Evolutionary conservation across 2,329 filamentous ascomycete species (phyloP).

Genomic region (Tolypocladium paradoxum): DNA sequence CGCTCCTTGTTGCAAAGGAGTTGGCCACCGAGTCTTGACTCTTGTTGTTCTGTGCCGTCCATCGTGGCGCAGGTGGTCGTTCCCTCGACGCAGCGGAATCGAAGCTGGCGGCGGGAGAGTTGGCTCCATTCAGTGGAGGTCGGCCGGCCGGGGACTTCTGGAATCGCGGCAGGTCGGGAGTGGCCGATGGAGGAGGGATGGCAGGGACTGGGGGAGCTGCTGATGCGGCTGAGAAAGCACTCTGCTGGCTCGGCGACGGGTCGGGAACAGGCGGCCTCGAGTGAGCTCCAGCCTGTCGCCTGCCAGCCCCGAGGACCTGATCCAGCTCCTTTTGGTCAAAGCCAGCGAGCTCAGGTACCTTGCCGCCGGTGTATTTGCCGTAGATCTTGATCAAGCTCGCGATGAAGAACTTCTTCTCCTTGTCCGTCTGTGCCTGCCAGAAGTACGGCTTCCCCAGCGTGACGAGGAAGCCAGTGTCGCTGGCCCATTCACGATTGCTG

Average conservation of each 20-base stretch:
- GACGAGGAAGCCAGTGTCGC: constrained; percentile 74
- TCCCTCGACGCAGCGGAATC: constrained; percentile 33
- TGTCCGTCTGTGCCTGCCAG: constrained; percentile 85
- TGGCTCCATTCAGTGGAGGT: constrained; percentile 26
- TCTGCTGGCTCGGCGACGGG: constrained; percentile 11
- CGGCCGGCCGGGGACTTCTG: constrained; percentile 18
- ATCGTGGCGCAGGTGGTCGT: constrained; percentile 31
- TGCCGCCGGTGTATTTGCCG: constrained; percentile 87
- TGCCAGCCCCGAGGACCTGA: constrained; percentile 53
- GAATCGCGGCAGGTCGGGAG: constrained; percentile 16
- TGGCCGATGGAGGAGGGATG: constrained; percentile 7
- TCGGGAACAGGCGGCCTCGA: constrained; percentile 16
- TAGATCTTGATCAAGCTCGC: constrained; percentile 94
- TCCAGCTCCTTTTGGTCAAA: constrained; percentile 76
- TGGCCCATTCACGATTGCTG: constrained; percentile 64
- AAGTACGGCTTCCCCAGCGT: constrained; percentile 92
- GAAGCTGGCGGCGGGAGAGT: constrained; percentile 41
- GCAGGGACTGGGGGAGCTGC: constrained; percentile 6
- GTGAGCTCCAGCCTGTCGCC: constrained; percentile 20
- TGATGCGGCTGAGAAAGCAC: constrained; percentile 7
- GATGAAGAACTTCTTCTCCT: constrained; percentile 99
- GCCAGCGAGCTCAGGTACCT: constrained; percentile 65
- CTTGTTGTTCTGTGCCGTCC: constrained; percentile 38
- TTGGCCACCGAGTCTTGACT: constrained; percentile 47
- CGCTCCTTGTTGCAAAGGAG: constrained; percentile 35